phyloP scores from a whole-genome alignment of 2,329 filamentous ascomycete species.

The Davidsoniella eucalypti region DNA sequence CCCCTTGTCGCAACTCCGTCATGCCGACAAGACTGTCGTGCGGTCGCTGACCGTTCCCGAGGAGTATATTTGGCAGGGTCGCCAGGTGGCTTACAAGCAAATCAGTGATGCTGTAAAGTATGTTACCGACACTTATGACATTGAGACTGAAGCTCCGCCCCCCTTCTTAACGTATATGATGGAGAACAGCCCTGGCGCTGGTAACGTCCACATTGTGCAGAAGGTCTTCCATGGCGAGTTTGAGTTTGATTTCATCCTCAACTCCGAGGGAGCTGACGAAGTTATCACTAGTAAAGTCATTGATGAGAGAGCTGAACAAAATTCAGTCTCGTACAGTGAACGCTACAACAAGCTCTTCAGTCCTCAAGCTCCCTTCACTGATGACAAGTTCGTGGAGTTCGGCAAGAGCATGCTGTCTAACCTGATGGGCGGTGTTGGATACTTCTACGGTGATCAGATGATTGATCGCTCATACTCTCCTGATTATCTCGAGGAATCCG shows the following conservation, averaged over 20 bases:
- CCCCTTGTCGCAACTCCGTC: slow-evolving; percentile 48
- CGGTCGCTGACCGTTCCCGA: slow-evolving; percentile 50
- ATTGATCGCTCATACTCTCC: slow-evolving; percentile 83
- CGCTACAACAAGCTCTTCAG: slow-evolving; percentile 56
- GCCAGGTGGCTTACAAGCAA: slow-evolving; percentile 42
- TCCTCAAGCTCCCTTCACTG: slow-evolving; percentile 59
- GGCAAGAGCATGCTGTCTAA: slow-evolving; percentile 89
- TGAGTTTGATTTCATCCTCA: slow-evolving; percentile 80
- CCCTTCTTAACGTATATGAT: slow-evolving; percentile 77
- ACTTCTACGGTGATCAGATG: slow-evolving; percentile 77
- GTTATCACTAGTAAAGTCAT: slow-evolving; percentile 45
- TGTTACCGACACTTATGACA: slow-evolving; percentile 31
- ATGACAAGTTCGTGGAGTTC: slow-evolving; percentile 58
- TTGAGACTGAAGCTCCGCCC: slow-evolving; percentile 57
- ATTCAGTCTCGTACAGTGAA: slow-evolving; percentile 52
- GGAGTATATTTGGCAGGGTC: slow-evolving; percentile 69
- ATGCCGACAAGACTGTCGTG: slow-evolving; percentile 60
- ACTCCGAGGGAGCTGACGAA: slow-evolving; percentile 47
- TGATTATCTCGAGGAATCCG: slow-evolving; percentile 88
- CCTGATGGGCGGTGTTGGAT: slow-evolving; percentile 81
- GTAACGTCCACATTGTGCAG: slow-evolving; percentile 78
- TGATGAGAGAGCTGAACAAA: slow-evolving; percentile 49
- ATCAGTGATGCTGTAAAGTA: slow-evolving; percentile 33
- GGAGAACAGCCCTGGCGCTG: slow-evolving; percentile 46
- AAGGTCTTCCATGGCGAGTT: slow-evolving; percentile 84